Evolutionary conservation across 1,284 basidiomycete species (phyloP).

Genomic region (Ceratobasidium sp.): DNA sequence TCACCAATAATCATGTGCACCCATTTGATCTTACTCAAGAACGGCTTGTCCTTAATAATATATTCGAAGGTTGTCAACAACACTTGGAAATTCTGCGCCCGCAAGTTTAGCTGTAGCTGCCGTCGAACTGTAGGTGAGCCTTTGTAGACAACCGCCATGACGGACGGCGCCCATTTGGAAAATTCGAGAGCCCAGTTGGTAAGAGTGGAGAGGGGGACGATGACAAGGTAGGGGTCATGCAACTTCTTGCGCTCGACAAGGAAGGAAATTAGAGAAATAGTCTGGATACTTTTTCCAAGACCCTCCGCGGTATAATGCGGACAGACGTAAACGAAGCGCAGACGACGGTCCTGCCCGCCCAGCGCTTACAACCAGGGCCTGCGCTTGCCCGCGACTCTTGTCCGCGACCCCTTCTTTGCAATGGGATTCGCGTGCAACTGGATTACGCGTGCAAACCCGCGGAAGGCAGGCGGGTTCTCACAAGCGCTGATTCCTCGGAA

Average conservation of each 20-base stretch:
- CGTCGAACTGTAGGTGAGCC: constrained; percentile 89
- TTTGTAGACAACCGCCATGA: constrained; percentile 91
- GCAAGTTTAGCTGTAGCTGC: constrained; percentile 78
- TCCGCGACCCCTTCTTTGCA: no score
- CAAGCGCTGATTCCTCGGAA: no score
- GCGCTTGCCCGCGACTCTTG: no score
- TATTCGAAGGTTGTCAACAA: constrained; percentile 98
- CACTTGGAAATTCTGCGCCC: constrained; percentile 91
- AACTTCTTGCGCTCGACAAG: constrained; percentile 94
- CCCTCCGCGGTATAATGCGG: constrained; percentile 66
- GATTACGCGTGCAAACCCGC: no score
- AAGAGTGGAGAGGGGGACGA: constrained; percentile 98
- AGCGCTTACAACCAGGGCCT: no score
- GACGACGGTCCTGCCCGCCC: no score
- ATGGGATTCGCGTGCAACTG: no score
- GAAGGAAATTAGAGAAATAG: constrained; percentile 96
- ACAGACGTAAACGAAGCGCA: no score
- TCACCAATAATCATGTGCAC: constrained; percentile 96
- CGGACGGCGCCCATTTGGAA: constrained; percentile 94
- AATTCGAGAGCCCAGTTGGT: constrained; percentile 99
- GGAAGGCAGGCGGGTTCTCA: no score
- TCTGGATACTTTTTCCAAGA: constrained; percentile 96
- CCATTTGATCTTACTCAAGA: constrained; percentile 95
- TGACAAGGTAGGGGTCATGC: constrained; percentile 95
- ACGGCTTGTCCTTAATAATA: constrained; percentile 96